Evolutionary conservation across 1,284 basidiomycete species (phyloP), one percentile per base, ranked within the genome.

Genomic region (Ganoderma lingzhi): DNA sequence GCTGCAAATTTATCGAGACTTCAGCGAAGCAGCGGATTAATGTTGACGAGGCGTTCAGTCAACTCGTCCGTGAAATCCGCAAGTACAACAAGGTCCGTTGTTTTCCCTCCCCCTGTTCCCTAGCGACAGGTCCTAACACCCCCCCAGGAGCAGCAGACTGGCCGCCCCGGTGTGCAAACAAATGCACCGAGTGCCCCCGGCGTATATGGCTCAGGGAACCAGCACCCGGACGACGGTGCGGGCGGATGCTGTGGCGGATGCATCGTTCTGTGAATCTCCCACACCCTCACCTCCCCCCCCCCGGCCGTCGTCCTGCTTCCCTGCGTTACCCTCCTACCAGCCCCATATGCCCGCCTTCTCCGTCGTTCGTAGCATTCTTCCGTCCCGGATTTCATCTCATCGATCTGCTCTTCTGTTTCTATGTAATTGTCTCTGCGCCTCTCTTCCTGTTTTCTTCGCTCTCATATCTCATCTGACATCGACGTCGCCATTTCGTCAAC

Each of bases 1-100:
- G 93, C 63, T 98, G 97, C 85, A 95, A 93, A 77, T 99, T 98
- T 82, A 97, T 99, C 75, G 98, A 99, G 84, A 99, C 98, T 2
- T 99, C 97, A 30, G 98, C 98, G 65, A 99, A 99, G 85, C 95
- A 98, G 79, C 89, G 98, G 62, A 95, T 98, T 83, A 99, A 99
- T 78, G 98, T 99, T 65, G 98, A 99, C 78, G 97, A 99, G 83
- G 96, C 97, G n/a, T 99, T 99, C 85, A 93, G 90, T 79, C 94
- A 95, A 74, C 92, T 99, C 69, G 98, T 99, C 48, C 91, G 97
- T 62, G 96, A 98, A 82, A 99, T 99, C 77, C 88, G 98, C 76
- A 93, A 93, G 80, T 98, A 96, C 84, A 99, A 99, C 88, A 97
- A 95, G 87, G 95, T 89, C 37, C 61, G 51, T 62, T 19, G 63